A percentile compares a stretch with the other conserved stretches of the same genome.
These are phyloP conservation scores for Vanrija humicola DNA, from an alignment of 1,284 basidiomycete species.

Conservation along the genomic window DNA sequence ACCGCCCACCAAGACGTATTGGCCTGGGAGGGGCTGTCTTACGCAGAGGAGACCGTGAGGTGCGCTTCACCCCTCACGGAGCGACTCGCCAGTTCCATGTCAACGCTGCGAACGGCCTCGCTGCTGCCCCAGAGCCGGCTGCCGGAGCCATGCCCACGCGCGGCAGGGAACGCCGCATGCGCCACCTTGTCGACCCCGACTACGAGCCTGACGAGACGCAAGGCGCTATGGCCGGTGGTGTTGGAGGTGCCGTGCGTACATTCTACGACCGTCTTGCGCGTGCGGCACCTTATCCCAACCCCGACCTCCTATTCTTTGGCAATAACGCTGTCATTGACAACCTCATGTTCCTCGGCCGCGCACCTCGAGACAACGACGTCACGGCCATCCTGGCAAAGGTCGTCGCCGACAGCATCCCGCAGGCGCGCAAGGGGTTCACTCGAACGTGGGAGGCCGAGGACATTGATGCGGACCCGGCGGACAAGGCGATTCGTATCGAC, in stretches of 20 bases:
- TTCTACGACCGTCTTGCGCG: background rate
- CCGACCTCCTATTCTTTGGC: background rate
- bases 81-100: background rate
- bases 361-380: constrained; percentile 14
- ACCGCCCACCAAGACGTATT: background rate
- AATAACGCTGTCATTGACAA: background rate
- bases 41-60: constrained; percentile 16
- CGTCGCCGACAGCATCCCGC: constrained; percentile 6
- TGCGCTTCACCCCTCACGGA: constrained; percentile 13
- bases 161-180: background rate
- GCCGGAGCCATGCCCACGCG: background rate
- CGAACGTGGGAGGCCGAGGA: constrained; percentile 28
- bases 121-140: background rate
- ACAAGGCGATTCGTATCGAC: constrained; percentile 18
- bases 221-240: background rate
- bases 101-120: background rate
- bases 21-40: constrained; percentile 24
- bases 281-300: background rate
- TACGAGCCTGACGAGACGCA: background rate
- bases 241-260: too few relatives aligned
- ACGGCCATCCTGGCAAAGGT: constrained; percentile 23
- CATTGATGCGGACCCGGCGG: constrained; percentile 3
- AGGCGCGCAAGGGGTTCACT: constrained; percentile 17
- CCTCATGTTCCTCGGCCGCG: background rate
- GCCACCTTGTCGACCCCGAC: background rate